A percentile compares a stretch with the other conserved stretches of the same genome.
Conservation (phyloP, 352 stramenopile genomes). For the Pythium insidiosum region DNA sequence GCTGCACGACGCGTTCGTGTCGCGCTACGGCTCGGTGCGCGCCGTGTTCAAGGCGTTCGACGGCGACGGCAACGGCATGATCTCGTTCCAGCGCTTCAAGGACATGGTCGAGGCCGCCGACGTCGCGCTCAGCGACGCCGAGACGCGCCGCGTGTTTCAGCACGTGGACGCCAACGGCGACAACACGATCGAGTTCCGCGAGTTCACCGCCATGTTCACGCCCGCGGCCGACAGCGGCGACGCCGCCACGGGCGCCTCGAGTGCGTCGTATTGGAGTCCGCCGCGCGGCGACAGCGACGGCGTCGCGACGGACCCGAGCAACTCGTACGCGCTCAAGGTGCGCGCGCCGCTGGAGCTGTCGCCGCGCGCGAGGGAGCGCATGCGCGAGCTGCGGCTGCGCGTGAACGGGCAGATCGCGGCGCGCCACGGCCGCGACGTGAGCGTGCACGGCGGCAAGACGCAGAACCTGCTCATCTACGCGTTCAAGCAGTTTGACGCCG, state of each 20-base stretch:
- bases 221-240: no score
- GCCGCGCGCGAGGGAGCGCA: conserved; percentile 42
- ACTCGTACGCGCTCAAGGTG: conserved; percentile 56
- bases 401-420: conserved; percentile 47
- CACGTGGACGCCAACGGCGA: conserved; percentile 60
- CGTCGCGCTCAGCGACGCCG: conserved; percentile 31
- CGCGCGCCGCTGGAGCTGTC: conserved; percentile 54
- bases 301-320: conserved; percentile 32
- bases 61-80: conserved; percentile 47
- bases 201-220: conserved; percentile 73
- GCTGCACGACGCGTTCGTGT: conserved; percentile 55
- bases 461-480: conserved; percentile 62
- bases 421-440: conserved; percentile 45
- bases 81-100: conserved; percentile 65
- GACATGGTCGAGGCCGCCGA: conserved; percentile 68
- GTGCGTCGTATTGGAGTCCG: conserved; percentile 30
- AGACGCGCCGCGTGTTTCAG: conserved; percentile 38
- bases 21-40: conserved; percentile 71
- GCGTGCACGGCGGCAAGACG: conserved; percentile 52
- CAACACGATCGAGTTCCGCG: conserved; percentile 61
- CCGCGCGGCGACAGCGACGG: conserved; percentile 7
- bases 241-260: conserved; percentile 15
- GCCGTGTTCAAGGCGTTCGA: conserved; percentile 75
- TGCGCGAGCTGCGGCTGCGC: conserved; percentile 55
- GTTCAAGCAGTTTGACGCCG: conserved; percentile 70